A percentile compares a stretch with the other conserved stretches of the same genome.
Evolutionary conservation across 768 basidiomycete species (phyloP).

Genomic region (Boletus vermiculosoides): DNA sequence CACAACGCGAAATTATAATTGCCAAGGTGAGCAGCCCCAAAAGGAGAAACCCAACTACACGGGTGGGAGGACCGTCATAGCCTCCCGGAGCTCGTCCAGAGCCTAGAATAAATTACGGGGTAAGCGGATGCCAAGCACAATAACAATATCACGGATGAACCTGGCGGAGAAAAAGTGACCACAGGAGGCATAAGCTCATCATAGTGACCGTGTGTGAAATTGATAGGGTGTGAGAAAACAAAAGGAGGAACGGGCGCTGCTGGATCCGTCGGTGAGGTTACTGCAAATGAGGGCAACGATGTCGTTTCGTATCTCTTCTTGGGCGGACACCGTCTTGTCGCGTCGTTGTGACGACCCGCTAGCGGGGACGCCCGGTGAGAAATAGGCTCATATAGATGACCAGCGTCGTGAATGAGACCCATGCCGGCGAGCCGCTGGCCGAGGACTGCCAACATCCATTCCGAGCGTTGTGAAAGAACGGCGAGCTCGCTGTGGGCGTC

Average conservation of each 20-base stretch:
- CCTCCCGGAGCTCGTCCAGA: not conserved
- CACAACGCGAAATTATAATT: not conserved
- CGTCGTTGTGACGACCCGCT: not conserved
- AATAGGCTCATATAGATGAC: not conserved
- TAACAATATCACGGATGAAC: not conserved
- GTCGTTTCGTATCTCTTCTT: conserved; percentile 4
- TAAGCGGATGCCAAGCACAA: not conserved
- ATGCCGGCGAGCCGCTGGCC: not conserved
- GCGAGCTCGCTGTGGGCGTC: conserved; percentile 1
- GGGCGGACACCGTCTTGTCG: conserved; percentile 10
- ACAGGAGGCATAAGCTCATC: not conserved
- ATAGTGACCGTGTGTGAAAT: conserved; percentile 2
- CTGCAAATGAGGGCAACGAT: not conserved
- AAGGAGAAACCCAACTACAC: not conserved
- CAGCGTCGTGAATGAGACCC: not conserved
- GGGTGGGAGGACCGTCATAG: not conserved
- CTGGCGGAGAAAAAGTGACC: not conserved
- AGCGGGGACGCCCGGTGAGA: not conserved
- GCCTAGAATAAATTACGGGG: not conserved
- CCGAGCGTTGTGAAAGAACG: not conserved
- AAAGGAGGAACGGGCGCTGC: not conserved
- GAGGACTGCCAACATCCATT: not conserved
- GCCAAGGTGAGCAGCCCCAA: conserved; percentile 5
- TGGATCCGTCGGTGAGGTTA: not conserved
- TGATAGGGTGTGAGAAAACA: not conserved